Conservation (phyloP, 768 basidiomycete species). For the Phylloporus sp. region DNA sequence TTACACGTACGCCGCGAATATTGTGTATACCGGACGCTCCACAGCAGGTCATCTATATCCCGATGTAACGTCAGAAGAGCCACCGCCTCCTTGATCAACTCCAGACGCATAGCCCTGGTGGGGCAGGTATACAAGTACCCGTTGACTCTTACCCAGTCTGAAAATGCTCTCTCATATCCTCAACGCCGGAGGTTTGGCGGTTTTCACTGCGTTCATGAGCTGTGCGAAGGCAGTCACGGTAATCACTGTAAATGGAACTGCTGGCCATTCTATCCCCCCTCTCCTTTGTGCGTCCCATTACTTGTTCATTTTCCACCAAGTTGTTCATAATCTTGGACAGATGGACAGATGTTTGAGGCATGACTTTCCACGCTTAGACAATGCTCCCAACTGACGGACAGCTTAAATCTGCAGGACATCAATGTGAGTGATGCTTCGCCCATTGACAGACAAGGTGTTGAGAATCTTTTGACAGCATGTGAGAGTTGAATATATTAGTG, state of each 20-base stretch:
- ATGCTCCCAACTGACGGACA: neutral
- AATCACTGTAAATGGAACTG: constrained; percentile 42
- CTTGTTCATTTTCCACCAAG: neutral
- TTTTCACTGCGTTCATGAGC: neutral
- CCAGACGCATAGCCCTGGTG: neutral
- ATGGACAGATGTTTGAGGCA: constrained; percentile 60
- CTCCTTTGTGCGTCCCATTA: constrained; percentile 40
- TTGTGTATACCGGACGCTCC: too few species aligned
- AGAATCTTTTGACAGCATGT: constrained; percentile 29
- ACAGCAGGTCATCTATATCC: neutral
- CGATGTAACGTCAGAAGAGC: too few species aligned
- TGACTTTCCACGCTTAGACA: neutral
- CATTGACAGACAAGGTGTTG: neutral
- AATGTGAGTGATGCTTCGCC: constrained; percentile 40
- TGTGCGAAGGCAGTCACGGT: constrained; percentile 20
- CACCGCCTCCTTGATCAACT: neutral
- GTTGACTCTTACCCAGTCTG: neutral
- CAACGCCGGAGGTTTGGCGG: neutral
- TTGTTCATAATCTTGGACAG: constrained; percentile 21
- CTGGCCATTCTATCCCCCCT: constrained; percentile 49
- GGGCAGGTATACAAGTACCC: neutral
- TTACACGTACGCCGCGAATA: too few species aligned
- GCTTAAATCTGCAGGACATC: constrained; percentile 43
- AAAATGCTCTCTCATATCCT: constrained; percentile 5
- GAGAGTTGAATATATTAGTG: constrained; percentile 7